A percentile compares a stretch with the other conserved stretches of the same genome.
Evolutionary conservation across 2,329 filamentous ascomycete species (phyloP).

Genomic region (Neofusicoccum ribis): DNA sequence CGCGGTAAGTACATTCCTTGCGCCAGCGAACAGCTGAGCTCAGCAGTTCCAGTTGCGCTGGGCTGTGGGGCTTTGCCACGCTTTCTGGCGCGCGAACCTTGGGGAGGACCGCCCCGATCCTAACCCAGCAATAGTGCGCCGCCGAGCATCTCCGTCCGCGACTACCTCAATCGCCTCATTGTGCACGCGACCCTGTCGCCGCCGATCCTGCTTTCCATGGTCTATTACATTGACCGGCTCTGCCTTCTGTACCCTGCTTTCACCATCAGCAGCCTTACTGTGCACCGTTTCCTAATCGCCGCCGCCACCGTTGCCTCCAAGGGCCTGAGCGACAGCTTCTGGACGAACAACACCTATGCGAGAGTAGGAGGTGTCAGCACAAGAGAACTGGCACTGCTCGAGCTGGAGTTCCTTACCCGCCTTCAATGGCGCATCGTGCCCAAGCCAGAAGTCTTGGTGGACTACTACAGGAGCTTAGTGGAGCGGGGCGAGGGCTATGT

Average conservation of each 20-base stretch:
- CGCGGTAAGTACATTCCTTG: conserved; percentile 59
- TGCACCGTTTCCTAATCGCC: conserved; percentile 95
- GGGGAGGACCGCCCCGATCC: conserved; percentile 15
- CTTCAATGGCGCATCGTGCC: conserved; percentile 98
- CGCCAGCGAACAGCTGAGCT: background rate
- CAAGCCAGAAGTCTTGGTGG: conserved; percentile 86
- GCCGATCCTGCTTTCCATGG: conserved; percentile 95
- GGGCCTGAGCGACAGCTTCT: conserved; percentile 93
- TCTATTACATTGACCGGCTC: conserved; percentile 95
- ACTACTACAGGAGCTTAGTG: conserved; percentile 88
- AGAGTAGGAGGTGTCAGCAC: conserved; percentile 90
- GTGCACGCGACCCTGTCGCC: conserved; percentile 92
- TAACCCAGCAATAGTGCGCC: conserved; percentile 54
- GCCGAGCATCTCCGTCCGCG: conserved; percentile 88
- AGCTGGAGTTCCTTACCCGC: conserved; percentile 88
- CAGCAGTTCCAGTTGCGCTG: background rate
- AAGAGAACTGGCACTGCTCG: conserved; percentile 83
- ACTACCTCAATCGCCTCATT: conserved; percentile 90
- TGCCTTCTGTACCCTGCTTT: conserved; percentile 92
- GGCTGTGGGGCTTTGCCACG: background rate
- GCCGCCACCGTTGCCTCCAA: conserved; percentile 95
- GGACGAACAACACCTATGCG: conserved; percentile 97
- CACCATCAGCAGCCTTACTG: conserved; percentile 92
- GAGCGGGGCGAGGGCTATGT: conserved; percentile 63
- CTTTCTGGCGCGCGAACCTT: background rate